phyloP scores from a whole-genome alignment of 1,284 basidiomycete species.

The Rhizoctonia solani region DNA sequence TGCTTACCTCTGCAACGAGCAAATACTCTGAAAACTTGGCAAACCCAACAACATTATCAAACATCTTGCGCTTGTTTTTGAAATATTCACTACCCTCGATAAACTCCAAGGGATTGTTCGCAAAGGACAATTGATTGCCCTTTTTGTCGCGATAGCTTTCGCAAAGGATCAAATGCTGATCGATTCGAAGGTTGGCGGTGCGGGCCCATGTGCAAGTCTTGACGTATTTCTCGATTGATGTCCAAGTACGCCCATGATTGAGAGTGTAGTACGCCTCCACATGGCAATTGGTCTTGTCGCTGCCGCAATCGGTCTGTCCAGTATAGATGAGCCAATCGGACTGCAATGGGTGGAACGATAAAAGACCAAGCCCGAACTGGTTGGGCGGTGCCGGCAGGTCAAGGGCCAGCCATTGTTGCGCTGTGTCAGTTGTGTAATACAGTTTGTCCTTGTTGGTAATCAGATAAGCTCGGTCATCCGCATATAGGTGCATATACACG shows the following conservation, averaged over 20 bases:
- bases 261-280: slow-evolving; percentile 73
- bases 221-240: slow-evolving; percentile 82
- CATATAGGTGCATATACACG: slow-evolving; percentile 84
- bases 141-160: slow-evolving; percentile 84
- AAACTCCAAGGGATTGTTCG: slow-evolving; percentile 75
- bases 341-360: slow-evolving; percentile 84
- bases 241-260: slow-evolving; percentile 81
- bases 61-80: slow-evolving; percentile 70
- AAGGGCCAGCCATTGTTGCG: slow-evolving; percentile 69
- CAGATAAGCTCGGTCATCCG: slow-evolving; percentile 83
- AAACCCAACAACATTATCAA: slow-evolving; percentile 89
- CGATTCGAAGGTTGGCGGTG: slow-evolving; percentile 76
- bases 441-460: slow-evolving; percentile 70
- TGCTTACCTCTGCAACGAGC: slow-evolving; percentile 85
- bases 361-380: slow-evolving; percentile 70
- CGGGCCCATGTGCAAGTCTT: slow-evolving; percentile 90
- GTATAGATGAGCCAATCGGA: slow-evolving; percentile 91
- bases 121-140: slow-evolving; percentile 68
- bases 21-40: slow-evolving; percentile 96
- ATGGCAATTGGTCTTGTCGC: slow-evolving; percentile 57
- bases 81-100: slow-evolving; percentile 82
- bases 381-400: slow-evolving; percentile 75
- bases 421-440: slow-evolving; percentile 84
- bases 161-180: slow-evolving; percentile 88
- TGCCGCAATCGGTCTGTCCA: slow-evolving; percentile 70